These are phyloP conservation scores for Petunia axillaris DNA, from an alignment of 257 asterid species.

Conservation along the genomic window DNA sequence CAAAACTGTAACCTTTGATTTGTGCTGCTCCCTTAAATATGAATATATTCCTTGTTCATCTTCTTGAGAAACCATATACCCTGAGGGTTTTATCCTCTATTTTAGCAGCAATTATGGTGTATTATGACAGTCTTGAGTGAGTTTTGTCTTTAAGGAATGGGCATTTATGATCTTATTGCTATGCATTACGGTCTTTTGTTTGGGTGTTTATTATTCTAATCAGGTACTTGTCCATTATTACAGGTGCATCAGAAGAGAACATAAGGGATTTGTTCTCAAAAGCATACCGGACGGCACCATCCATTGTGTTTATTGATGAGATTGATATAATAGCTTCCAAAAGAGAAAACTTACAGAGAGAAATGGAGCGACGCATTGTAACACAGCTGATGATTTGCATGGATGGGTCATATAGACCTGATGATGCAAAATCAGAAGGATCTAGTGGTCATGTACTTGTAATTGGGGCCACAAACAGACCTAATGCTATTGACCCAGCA, in stretches of 20 bases:
- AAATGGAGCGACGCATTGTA: slow-evolving; percentile 86
- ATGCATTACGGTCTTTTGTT: no score
- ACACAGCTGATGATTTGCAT: slow-evolving; percentile 87
- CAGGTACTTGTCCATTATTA: slow-evolving; percentile 9
- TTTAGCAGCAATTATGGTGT: not conserved
- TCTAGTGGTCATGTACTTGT: slow-evolving; percentile 72
- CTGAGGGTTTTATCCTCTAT: not conserved
- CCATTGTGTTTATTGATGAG: slow-evolving; percentile 92
- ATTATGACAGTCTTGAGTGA: no score
- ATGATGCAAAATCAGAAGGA: slow-evolving; percentile 39
- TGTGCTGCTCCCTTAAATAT: not conserved
- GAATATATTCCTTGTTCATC: not conserved
- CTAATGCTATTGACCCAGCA: slow-evolving; percentile 85
- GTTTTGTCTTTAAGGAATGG: no score
- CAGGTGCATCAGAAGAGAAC: slow-evolving; percentile 93
- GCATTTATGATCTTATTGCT: no score
- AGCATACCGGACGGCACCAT: slow-evolving; percentile 85
- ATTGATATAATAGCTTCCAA: slow-evolving; percentile 92
- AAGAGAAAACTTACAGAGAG: slow-evolving; percentile 79
- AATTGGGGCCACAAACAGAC: slow-evolving; percentile 90
- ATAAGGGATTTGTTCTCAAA: slow-evolving; percentile 74
- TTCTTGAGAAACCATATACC: not conserved
- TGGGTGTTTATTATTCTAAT: not conserved
- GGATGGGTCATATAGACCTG: slow-evolving; percentile 69
- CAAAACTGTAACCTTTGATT: no score